Evolutionary conservation across 2,329 filamentous ascomycete species (phyloP), one percentile per base, ranked within the genome.

Genomic region (Falciphora oryzae): DNA sequence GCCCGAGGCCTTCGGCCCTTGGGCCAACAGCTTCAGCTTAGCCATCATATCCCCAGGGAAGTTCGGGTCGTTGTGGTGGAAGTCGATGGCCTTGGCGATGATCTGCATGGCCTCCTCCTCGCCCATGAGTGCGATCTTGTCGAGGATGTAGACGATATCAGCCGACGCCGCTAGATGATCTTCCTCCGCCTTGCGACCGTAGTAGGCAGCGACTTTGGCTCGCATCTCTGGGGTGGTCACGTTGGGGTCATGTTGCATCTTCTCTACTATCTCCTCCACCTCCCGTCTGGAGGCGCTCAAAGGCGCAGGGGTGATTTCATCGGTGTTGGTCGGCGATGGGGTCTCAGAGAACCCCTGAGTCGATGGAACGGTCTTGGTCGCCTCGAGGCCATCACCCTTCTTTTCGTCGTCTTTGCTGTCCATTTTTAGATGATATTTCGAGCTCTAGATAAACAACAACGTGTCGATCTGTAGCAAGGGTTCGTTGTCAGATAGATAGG

Each of bases 11-110:
- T 80, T 78, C 0, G 71, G 73, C 0, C 77, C 77, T 22, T 73
- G 67, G 1, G 79, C 66, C 2, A 79, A 70, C 29, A 67, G 68
- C 27, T 74, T 71, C 25, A 80, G 77, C 27, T 75, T 75, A 11
- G 76, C 70, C 32, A 82, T 71, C 53, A 79, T 73, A 7, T 71
- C 66, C 32, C 74, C 70, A 0, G 79, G 78, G 64, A 83, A 83
- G 71, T 83, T 83, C 35, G 79, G 80, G 63, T 82, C 80, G 35
- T 75, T 72, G 58, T 78, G 74, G 67, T 82, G 76, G 29, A 80
- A 75, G 11, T 73, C 68, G 25, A 81, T 68, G 14, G 81, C 76
- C 29, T 76, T 74, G 50, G 69, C 62, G 6, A 80, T 64, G 57
- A 79, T 78, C 31, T 72, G 73, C 7, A 78, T 28, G 1, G 77